Percentiles rank a stretch among this genome's conserved stretches.
These are phyloP conservation scores for Phalaenopsis hybrid DNA, from an alignment of 116 monocot genomes.

Conservation along the genomic window DNA sequence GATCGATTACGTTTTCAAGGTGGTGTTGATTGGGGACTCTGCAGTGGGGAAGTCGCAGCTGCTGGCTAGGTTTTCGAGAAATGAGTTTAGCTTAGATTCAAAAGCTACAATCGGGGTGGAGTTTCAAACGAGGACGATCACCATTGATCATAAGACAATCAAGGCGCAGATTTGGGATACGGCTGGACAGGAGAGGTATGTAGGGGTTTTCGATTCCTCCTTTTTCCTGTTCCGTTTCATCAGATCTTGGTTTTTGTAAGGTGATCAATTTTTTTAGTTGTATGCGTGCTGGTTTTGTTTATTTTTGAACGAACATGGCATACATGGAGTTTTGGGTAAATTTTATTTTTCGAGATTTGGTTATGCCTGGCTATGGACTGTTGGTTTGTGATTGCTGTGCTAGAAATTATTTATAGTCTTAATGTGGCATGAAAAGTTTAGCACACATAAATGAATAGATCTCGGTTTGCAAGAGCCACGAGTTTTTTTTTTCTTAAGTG, in stretches of 20 bases:
- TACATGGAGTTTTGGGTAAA: no score
- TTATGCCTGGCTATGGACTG: no score
- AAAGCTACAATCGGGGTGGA: conserved; percentile 63
- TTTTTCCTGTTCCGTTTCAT: not conserved
- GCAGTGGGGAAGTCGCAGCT: conserved; percentile 90
- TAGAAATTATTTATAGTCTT: no score
- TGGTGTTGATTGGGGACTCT: conserved; percentile 81
- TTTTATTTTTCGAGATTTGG: no score
- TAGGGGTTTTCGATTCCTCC: not conserved
- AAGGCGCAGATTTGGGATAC: conserved; percentile 98
- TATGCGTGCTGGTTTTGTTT: not conserved
- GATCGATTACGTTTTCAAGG: conserved; percentile 86
- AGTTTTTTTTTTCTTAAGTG: no score
- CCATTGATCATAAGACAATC: conserved; percentile 62
- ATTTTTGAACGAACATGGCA: no score
- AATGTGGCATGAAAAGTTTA: no score
- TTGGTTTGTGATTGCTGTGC: no score
- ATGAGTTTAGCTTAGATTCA: conserved; percentile 59
- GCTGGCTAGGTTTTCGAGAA: conserved; percentile 67
- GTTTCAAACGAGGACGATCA: conserved; percentile 61
- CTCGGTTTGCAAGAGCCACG: no score
- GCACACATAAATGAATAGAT: no score
- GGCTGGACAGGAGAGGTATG: conserved; percentile 77
- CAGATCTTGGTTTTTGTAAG: not conserved
- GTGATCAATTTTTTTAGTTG: not conserved